These are phyloP conservation scores for Microbotryum lychnidis-dioicae DNA, from an alignment of 1,284 basidiomycete genomes.

Conservation along the genomic window DNA sequence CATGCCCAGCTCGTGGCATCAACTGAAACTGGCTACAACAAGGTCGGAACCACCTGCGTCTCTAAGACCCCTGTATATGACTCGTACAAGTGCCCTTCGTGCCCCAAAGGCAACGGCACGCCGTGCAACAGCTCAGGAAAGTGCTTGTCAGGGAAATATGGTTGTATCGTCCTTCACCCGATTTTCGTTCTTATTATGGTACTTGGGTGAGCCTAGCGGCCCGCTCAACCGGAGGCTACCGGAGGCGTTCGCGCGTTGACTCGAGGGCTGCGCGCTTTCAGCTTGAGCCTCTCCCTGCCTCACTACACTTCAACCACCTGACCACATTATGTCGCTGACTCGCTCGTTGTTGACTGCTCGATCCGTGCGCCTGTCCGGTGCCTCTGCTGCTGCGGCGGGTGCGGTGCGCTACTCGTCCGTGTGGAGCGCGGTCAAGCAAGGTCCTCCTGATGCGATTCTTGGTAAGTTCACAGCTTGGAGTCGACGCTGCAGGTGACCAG, in stretches of 20 bases:
- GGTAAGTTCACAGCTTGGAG: constrained; percentile 48
- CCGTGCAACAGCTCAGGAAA: no score
- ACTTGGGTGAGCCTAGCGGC: no score
- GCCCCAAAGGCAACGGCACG: no score
- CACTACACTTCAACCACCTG: background rate
- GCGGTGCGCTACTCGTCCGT: constrained; percentile 48
- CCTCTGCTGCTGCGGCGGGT: background rate
- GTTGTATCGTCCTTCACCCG: no score
- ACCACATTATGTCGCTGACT: constrained; percentile 11
- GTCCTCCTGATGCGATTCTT: constrained; percentile 88
- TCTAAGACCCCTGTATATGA: no score
- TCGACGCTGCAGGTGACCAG: background rate
- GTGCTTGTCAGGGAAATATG: no score
- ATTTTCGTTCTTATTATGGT: no score
- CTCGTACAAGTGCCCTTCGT: no score
- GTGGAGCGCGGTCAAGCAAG: constrained; percentile 75
- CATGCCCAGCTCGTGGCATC: no score
- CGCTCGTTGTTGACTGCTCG: constrained; percentile 18
- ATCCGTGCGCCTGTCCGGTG: background rate
- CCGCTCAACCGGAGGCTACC: no score
- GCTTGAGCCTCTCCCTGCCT: background rate
- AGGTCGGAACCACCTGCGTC: no score
- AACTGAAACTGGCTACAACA: no score
- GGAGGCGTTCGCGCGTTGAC: background rate
- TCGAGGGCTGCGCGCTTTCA: constrained; percentile 13